Base-by-base conservation (phyloP, 352 stramenopile genomes). In the Thraustotheca clavata region DNA sequence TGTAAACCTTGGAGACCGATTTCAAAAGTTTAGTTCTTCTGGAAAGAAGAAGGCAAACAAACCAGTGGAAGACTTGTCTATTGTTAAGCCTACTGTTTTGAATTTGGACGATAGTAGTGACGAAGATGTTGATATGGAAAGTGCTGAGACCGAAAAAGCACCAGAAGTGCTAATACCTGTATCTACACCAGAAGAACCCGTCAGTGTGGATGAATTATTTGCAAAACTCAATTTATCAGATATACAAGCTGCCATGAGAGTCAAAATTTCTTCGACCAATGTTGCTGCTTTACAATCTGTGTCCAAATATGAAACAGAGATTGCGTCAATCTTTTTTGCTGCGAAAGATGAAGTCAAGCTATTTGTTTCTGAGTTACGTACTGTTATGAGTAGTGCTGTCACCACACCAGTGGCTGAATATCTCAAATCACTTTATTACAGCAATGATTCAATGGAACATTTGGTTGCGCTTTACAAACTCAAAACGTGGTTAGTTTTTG, bases 1-100 rank as follows among this genome's bases (percentile, higher is more conserved):
- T 1, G 76, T 92, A 24, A 94, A 92, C 41, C 46, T 92, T 27
- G 81, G 76, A n/a, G 71, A 73, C 8, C 75, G 84, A 41, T 92
- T 94, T 52, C 78, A 91, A 12, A 76, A 76, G 22, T 76, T 89
- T 32, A 83, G 76, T 1, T 75, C 69, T 29, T 65, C 57, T 33
- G 39, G 35, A 26, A 49, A 49, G 20, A 65, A 65, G 24, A 65
- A 65, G 40, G 26, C 20, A 31, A 32, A 20, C 4, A n/a, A 31
- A 26, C 29, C 49, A 5, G 12, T 18, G 32, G 52, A 49, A 3
- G 31, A 22, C 52, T 16, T 62, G 14, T 31, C 24, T 24, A 43
- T 22, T 22, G 47, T 54, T n/a, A 24, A 31, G 12, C 43, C 52
- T 22, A 14, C 20, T 4, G 34, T 29, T 9, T 41, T 54, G 12